Evolutionary conservation across 2,329 filamentous ascomycete species (phyloP).

Genomic region (Parascedosporium putredinis): DNA sequence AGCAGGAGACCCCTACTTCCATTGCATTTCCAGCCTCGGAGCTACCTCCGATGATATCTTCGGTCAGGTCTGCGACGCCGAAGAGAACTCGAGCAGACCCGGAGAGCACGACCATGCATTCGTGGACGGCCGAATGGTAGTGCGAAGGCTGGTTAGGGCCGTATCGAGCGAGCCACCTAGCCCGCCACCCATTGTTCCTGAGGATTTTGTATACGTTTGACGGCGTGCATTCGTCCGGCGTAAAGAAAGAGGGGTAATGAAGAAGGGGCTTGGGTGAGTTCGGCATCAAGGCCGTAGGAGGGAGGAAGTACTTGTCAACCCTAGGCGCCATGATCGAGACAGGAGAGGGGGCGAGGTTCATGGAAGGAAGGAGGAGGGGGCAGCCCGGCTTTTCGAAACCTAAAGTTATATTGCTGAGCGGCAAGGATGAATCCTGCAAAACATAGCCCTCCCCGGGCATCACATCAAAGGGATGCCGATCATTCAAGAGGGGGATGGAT

Average conservation of each 20-base stretch:
- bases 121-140: conserved; percentile 46
- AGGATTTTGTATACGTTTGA: conserved; percentile 34
- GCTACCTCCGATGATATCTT: conserved; percentile 26
- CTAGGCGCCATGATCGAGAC: conserved; percentile 7
- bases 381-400: too few species aligned
- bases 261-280: conserved; percentile 42
- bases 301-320: conserved; percentile 27
- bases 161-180: conserved; percentile 48
- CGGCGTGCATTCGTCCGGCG: conserved; percentile 20
- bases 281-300: conserved; percentile 33
- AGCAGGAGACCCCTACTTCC: conserved; percentile 39
- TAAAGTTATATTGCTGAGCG: too few species aligned
- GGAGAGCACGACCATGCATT: conserved; percentile 46
- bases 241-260: conserved; percentile 36
- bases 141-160: conserved; percentile 42
- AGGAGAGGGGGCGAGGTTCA: too few species aligned
- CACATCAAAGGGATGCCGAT: too few species aligned
- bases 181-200: conserved; percentile 37
- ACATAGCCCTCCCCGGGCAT: too few species aligned
- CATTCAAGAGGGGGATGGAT: too few species aligned
- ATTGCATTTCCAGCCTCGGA: conserved; percentile 26
- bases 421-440: too few species aligned
- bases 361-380: too few species aligned
- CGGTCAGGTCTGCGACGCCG: conserved; percentile 37
- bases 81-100: conserved; percentile 43